A percentile compares a stretch with the other conserved stretches of the same genome.
Conservation (phyloP, 441 rosid species). For the Isatis lusitanica region DNA sequence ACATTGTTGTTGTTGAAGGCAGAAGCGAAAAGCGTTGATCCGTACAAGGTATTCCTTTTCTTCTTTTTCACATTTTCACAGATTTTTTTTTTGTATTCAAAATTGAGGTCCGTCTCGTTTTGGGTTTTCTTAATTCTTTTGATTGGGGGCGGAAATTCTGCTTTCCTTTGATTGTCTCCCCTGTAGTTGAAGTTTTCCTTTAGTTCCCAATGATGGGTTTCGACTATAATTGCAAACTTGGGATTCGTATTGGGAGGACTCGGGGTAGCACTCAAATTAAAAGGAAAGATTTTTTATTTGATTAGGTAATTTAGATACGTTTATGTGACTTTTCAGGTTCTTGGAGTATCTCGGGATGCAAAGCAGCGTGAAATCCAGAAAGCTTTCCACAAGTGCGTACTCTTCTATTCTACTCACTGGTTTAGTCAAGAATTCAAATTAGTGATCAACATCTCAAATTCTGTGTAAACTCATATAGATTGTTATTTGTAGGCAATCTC, state of each 20-base stretch:
- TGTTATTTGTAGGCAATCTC: constrained; percentile 62
- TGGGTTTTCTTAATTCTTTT: background rate
- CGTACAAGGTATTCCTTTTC: constrained; percentile 62
- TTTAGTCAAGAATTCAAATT: background rate
- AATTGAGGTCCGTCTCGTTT: background rate
- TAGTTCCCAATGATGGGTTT: constrained; percentile 9
- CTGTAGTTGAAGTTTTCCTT: background rate
- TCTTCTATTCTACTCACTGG: background rate
- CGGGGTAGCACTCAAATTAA: background rate
- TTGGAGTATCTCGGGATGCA: constrained; percentile 78
- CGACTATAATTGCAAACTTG: background rate
- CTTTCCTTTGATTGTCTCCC: background rate
- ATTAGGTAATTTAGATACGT: background rate
- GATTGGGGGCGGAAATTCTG: background rate
- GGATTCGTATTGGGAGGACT: background rate
- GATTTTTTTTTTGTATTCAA: background rate
- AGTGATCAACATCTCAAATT: background rate
- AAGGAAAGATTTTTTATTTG: background rate
- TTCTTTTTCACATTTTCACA: background rate
- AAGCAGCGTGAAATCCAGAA: constrained; percentile 92
- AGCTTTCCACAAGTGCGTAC: constrained; percentile 89
- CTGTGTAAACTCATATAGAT: background rate
- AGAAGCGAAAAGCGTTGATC: constrained; percentile 62
- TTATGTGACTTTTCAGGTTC: constrained; percentile 54
- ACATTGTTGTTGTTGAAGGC: constrained; percentile 36